Conservation (phyloP, 192 early-diverging fungal genomes). For the Coemansia sp. region DNA sequence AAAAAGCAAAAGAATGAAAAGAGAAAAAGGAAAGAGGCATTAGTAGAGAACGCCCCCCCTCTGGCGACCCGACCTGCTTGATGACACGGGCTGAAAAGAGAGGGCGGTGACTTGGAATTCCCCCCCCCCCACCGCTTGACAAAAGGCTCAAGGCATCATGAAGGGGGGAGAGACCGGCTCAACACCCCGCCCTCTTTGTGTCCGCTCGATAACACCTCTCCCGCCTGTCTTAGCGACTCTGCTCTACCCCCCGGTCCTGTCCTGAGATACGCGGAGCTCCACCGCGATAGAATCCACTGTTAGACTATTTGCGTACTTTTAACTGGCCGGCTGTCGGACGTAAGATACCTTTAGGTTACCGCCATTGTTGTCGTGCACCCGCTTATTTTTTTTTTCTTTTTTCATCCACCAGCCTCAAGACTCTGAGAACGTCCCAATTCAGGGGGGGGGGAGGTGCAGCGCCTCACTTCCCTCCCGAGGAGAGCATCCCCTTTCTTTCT, state of each 20-base stretch:
- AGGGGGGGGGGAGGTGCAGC: not conserved
- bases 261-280: not conserved
- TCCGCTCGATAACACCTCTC: not conserved
- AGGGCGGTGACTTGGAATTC: conserved; percentile 4
- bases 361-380: not conserved
- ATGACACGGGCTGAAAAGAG: conserved; percentile 8
- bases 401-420: not conserved
- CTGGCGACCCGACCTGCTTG: conserved; percentile 2
- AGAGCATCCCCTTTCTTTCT: not conserved
- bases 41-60: conserved; percentile 5
- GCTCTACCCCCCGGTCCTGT: not conserved
- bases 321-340: not conserved
- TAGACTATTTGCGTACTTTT: not conserved
- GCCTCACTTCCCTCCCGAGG: conserved; percentile 1
- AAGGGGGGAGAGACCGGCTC: not conserved
- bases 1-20: conserved; percentile 27
- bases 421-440: not conserved
- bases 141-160: not conserved
- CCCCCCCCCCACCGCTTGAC: not conserved
- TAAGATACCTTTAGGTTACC: conserved; percentile 4
- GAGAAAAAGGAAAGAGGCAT: conserved; percentile 31
- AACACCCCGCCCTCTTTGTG: not conserved
- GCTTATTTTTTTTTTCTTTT: not conserved
- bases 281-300: not conserved
- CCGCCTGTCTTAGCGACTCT: not conserved